These are phyloP conservation scores for Pichia kudriavzevii DNA, from an alignment of 1,139 yeast genomes.

Conservation along the genomic window DNA sequence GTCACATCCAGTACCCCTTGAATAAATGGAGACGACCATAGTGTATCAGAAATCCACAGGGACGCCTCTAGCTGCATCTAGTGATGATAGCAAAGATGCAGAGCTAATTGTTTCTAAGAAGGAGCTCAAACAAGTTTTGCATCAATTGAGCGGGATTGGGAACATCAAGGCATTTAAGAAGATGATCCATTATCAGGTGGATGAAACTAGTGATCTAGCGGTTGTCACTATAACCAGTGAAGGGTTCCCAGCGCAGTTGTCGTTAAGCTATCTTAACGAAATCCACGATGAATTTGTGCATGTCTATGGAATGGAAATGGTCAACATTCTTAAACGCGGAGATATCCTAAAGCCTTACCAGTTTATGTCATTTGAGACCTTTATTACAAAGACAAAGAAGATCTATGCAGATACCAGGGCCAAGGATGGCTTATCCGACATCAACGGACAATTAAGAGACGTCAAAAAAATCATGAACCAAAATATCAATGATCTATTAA, in stretches of 20 bases:
- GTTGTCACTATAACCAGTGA: slow-evolving; percentile 41
- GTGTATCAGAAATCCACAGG: slow-evolving; percentile 64
- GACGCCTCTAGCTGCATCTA: slow-evolving; percentile 87
- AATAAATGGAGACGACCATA: slow-evolving; percentile 63
- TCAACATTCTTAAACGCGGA: slow-evolving; percentile 22
- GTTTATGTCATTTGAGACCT: slow-evolving; percentile 76
- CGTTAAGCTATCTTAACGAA: slow-evolving; percentile 80
- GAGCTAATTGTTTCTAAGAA: slow-evolving; percentile 54
- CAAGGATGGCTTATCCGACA: slow-evolving; percentile 48
- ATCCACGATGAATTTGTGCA: slow-evolving; percentile 74
- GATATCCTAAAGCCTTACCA: slow-evolving; percentile 54
- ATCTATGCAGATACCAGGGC: slow-evolving; percentile 89
- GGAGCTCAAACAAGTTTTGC: slow-evolving; percentile 70
- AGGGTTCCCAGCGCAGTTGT: slow-evolving; percentile 79
- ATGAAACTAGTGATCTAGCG: slow-evolving; percentile 6
- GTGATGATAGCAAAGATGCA: slow-evolving; percentile 46
- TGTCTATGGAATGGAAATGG: slow-evolving; percentile 69
- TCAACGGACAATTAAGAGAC: slow-evolving; percentile 85
- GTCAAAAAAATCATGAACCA: slow-evolving; percentile 94
- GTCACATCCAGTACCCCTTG: too few species aligned
- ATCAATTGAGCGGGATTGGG: slow-evolving; percentile 38
- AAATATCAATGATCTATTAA: slow-evolving; percentile 86
- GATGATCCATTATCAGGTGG: slow-evolving; percentile 11
- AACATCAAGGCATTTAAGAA: slow-evolving; percentile 9
- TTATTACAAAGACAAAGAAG: slow-evolving; percentile 79